Percentiles rank a stretch among this genome's conserved stretches.
Conservation (phyloP, 31 red algal species). For the Asparagopsis taxiformis region DNA sequence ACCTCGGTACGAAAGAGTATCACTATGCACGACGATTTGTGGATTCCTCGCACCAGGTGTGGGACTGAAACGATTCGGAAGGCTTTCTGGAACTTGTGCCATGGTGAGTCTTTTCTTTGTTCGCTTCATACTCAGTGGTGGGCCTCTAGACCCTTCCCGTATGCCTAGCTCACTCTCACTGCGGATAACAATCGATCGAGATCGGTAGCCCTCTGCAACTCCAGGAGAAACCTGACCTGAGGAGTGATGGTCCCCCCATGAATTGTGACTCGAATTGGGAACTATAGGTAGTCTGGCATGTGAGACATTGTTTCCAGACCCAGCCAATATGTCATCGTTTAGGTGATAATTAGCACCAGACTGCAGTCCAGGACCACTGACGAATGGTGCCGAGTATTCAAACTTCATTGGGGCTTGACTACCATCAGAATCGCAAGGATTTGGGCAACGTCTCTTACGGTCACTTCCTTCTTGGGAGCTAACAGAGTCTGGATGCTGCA, state of each 20-base stretch:
- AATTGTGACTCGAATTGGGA: neutral
- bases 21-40: neutral
- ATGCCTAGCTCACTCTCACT: neutral
- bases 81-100: conserved; percentile 1
- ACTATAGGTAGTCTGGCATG: neutral
- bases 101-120: neutral
- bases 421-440: neutral
- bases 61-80: neutral
- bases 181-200: neutral
- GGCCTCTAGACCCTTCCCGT: neutral
- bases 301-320: neutral
- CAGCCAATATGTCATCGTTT: neutral
- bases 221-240: neutral
- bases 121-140: neutral
- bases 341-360: neutral
- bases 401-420: neutral
- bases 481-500: neutral
- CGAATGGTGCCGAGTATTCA: neutral
- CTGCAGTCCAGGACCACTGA: neutral
- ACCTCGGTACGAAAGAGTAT: neutral
- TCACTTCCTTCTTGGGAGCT: neutral
- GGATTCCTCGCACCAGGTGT: neutral
- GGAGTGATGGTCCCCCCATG: neutral
- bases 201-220: neutral
- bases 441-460: neutral